These are phyloP conservation scores for Globisporangium irregulare DNA, from an alignment of 352 stramenopile species.

Conservation along the genomic window DNA sequence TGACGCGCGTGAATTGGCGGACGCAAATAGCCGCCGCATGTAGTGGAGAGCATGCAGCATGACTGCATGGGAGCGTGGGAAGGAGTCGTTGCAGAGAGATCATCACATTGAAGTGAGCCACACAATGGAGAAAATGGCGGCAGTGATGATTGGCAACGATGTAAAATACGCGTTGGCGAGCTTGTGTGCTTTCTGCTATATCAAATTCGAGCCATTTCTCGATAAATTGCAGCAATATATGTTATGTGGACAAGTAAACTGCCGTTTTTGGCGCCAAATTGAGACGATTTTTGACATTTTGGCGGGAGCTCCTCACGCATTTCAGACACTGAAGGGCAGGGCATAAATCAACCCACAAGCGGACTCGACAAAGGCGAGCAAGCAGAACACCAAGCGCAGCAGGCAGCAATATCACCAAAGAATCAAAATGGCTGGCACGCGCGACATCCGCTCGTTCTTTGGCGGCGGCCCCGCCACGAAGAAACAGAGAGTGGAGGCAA, in stretches of 20 bases:
- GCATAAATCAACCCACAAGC: not conserved
- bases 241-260: not conserved
- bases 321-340: not conserved
- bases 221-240: not conserved
- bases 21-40: not conserved
- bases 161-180: not conserved
- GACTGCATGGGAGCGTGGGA: not conserved
- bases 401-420: not conserved
- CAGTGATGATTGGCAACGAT: not conserved
- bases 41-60: not conserved
- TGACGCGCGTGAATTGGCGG: not conserved
- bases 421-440: conserved; percentile 12
- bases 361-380: not conserved
- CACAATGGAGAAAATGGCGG: too few species aligned
- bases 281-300: not conserved
- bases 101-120: not conserved
- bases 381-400: not conserved
- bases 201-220: not conserved
- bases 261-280: not conserved
- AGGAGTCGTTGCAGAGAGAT: not conserved
- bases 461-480: conserved; percentile 21
- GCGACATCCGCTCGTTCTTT: conserved; percentile 71
- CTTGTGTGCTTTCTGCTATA: not conserved
- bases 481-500: conserved; percentile 23
- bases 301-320: not conserved